phyloP scores from a whole-genome alignment of 306 rosid genomes.

The Lagenaria siceraria region DNA sequence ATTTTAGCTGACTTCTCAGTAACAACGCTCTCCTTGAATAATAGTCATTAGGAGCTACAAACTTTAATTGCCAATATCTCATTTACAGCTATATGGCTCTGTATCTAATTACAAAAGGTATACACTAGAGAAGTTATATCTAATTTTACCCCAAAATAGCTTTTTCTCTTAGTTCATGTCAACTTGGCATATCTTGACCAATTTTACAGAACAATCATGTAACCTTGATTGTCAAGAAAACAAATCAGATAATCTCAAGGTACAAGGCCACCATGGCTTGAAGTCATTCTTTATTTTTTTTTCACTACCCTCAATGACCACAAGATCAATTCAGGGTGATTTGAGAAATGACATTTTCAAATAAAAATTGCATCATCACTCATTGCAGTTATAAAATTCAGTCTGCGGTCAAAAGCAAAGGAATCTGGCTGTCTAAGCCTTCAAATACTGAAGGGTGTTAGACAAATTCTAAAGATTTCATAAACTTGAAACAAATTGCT shows the following conservation, averaged over 20 bases:
- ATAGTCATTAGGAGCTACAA: background rate
- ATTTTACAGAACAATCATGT: background rate
- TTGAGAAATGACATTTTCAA: background rate
- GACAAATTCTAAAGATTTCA: background rate
- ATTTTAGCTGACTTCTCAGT: background rate
- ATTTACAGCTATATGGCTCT: background rate
- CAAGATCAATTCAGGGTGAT: background rate
- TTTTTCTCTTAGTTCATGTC: background rate
- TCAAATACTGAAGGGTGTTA: background rate
- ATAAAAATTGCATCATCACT: background rate
- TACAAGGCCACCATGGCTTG: background rate
- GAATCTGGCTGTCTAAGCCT: background rate
- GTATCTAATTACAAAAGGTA: background rate
- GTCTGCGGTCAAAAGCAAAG: background rate
- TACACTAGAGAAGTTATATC: background rate
- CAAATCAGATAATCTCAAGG: background rate
- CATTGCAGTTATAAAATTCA: background rate
- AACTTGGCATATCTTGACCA: background rate
- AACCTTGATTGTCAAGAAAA: background rate
- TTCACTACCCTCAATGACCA: background rate
- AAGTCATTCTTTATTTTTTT: too few species aligned
- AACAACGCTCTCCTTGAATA: background rate
- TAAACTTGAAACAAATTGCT: background rate
- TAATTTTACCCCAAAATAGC: background rate
- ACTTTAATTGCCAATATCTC: background rate